Evolutionary conservation across 2,329 filamentous ascomycete species (phyloP), one percentile per base, ranked within the genome.

Genomic region (Monascus ruber): DNA sequence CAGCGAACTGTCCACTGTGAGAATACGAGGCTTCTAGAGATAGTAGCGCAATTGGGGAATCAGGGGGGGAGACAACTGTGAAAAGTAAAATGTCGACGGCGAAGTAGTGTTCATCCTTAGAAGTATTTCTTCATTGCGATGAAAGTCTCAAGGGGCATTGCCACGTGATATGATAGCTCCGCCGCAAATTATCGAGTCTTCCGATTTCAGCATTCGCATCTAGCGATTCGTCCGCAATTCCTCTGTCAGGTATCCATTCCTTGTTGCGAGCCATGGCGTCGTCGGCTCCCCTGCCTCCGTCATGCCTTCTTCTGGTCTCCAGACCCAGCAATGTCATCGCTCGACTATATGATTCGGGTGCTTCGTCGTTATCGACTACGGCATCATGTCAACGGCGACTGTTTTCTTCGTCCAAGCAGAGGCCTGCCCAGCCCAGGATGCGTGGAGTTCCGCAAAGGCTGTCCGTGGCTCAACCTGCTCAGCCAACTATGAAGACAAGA

Each of bases 401-500:
- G 38, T 64, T 66, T 41, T 64, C 62, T 8, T 52, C 57, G 31
- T 46, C 54, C 6, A 6, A 29, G 28, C 28, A 6, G 10, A 29
- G 6, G 28, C 6, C 28, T 7, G 38, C 49, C 37, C 52, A 51
- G 33, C 53, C 47, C 34, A 36, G 40, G 9, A 38, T 40, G 33
- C 44, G 43, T 36, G 46, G 44, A 3, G 37, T 51, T 24, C 43
- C 47, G 1, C 44, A 53, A 37, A 47, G 43, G 5, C 38, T 60
- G 26, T 39, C 46, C 10, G 45, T 54, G 34, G 60, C 52, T 42
- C 45, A 52, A 25, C 55, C 55, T 4, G 44, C 58, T 5, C 56
- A 65, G 42, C 62, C 62, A 26, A 66, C 64, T 38, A 60, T 66
- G 51, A 56, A 54, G 36, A 53, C 59, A 26, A 47, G 55, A 34